A percentile compares a stretch with the other conserved stretches of the same genome.
These are phyloP conservation scores for Podosphaera aphanis DNA, from an alignment of 2,329 filamentous ascomycete species.

Conservation along the genomic window DNA sequence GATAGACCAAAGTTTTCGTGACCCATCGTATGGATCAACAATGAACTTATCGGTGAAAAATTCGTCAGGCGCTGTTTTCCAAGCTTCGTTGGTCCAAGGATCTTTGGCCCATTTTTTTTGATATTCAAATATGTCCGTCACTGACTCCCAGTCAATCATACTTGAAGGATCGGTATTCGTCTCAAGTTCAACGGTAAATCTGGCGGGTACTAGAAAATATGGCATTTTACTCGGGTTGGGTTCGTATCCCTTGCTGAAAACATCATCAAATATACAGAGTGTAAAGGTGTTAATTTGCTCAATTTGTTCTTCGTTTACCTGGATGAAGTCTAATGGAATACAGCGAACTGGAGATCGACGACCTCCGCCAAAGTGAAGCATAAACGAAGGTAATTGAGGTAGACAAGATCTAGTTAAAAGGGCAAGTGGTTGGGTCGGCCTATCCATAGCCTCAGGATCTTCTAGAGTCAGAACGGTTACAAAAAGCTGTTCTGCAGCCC, in stretches of 20 bases:
- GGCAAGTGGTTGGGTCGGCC: slow-evolving; percentile 38
- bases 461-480: slow-evolving; percentile 36
- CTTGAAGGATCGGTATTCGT: slow-evolving; percentile 4
- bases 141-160: slow-evolving; percentile 38
- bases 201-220: slow-evolving; percentile 57
- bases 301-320: slow-evolving; percentile 21
- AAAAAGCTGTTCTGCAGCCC: slow-evolving; percentile 30
- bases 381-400: slow-evolving; percentile 41
- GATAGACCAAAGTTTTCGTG: slow-evolving; percentile 34
- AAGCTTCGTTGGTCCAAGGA: slow-evolving; percentile 13
- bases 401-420: slow-evolving; percentile 45
- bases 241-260: slow-evolving; percentile 76
- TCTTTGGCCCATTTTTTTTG: slow-evolving; percentile 18
- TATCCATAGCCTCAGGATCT: slow-evolving; percentile 29
- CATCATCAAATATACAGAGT: slow-evolving; percentile 50
- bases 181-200: slow-evolving; percentile 2
- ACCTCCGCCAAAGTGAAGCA: slow-evolving; percentile 46
- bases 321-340: slow-evolving; percentile 22
- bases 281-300: slow-evolving; percentile 47
- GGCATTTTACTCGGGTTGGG: slow-evolving; percentile 39
- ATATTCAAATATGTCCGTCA: slow-evolving; percentile 20
- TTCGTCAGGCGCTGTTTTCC: slow-evolving; percentile 18
- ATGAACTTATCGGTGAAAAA: slow-evolving; percentile 31
- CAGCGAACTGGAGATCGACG: slow-evolving; percentile 33
- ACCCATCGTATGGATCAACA: slow-evolving; percentile 35